Base-by-base conservation (phyloP, 2,329 filamentous ascomycete genomes). In the Talaromyces sp. region DNA sequence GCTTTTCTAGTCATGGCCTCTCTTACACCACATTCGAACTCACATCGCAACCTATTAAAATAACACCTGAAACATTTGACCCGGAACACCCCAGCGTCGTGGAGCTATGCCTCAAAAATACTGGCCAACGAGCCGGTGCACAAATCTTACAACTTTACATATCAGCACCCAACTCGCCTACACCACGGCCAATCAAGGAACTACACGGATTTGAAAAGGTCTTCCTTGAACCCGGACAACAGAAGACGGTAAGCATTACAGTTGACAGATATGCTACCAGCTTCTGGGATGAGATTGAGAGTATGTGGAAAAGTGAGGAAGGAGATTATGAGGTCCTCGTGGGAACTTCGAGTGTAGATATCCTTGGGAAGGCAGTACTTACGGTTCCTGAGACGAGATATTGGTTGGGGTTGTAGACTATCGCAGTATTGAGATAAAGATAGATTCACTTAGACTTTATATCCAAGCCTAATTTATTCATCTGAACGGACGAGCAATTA, bases 1-100 rank as follows among this genome's bases (percentile, higher is more conserved):
- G 24, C 24, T 49, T 57, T 63, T 61, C n/a, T 62, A 59, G 63
- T 31, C 88, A 92, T 71, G 92, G 91, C 2, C 82, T 95, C 1
- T 90, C 89, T n/a, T 95, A 93, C 78, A 93, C 90, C 0, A 86
- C 80, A 0, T 94, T 94, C 74, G 70, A 75, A 9, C 83, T 84
- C 69, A 43, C 62, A 27, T 84, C 81, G 1, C 56, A 43, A 10
- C 54, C 33, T 35, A n/a, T 64, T 24, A 41, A 35, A 13, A 45
- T 57, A 10, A 43, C 43, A 19, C 54, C 54, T 10, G 31, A 43
- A n/a, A 64, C 41, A 13, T 59, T 35, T 35, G 39, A 41, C 7
- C 43, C 56, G 1, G 39, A 54, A 22, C 80, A 86, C 14, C 81
- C 80, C 0, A 74, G 87, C 57, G 79, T 76, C 2, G 75, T 70